Base-by-base conservation (phyloP, 1,284 basidiomycete species). In the Ustilago loliicola region DNA sequence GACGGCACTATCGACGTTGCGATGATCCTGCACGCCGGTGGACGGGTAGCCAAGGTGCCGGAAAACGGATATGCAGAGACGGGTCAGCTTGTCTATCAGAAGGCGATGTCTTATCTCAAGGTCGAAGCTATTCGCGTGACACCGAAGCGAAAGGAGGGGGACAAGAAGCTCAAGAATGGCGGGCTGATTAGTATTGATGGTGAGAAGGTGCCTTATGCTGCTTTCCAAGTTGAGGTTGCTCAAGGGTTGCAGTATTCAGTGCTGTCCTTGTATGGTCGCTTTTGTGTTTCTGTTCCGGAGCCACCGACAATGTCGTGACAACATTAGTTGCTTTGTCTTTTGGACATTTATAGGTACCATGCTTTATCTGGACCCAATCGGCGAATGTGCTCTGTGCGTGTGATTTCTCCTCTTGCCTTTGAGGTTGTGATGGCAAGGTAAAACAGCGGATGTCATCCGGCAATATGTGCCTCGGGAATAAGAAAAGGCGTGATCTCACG, bases 191-290 rank as follows among this genome's bases (percentile, higher is more conserved):
- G 75, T 48, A 89, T 94, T 65, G 96, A 98, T 83, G 96, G 96
- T 19, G 96, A 98, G 87, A 86, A 88, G 17, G 93, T 91, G 81
- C 92, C 92, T 1, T 94, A 93, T 80, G 90, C 92, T 79, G 90
- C 92, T 64, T 95, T 92, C 86, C 91, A 94, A 80, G 92, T 97
- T 6, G 93, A 97, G 86, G 91, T 94, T 21, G 66, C 75, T 15
- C 63, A 66, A n/a, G 66, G 61, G 1, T 32, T 80, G 42, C 63
- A 69, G 48, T 73, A 78, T 34, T 63, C 68, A 29, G 75, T 78
- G 32, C 59, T 80, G 5, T 73, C 72, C 27, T 59, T 82, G 23
- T 80, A 70, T 32, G 78, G 78, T 6, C 63, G 70, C 19, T 82
- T 77, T 61, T 70, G 68, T 50, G 71, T 72, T 11, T 55, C 77